Evolutionary conservation across 2,329 filamentous ascomycete genomes (phyloP).

Genomic region (Fusarium hainanense): DNA sequence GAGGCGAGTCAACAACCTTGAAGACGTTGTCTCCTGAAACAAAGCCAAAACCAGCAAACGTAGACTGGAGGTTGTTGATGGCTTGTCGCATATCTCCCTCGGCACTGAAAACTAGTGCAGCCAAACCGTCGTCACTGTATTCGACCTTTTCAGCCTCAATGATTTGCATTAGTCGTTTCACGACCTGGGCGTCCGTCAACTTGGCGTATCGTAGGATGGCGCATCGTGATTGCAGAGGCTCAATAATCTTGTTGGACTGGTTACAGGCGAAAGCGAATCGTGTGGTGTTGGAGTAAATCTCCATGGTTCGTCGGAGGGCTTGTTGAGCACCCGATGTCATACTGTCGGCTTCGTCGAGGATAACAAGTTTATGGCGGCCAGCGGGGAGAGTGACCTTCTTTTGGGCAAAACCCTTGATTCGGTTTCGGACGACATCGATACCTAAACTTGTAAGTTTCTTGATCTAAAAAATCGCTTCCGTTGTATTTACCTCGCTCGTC

Average conservation of each 20-base stretch:
- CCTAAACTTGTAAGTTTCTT: constrained; percentile 57
- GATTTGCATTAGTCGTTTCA: constrained; percentile 90
- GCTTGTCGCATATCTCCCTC: constrained; percentile 99
- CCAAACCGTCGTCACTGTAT: constrained; percentile 91
- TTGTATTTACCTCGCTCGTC: constrained; percentile 81
- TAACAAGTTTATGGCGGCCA: constrained; percentile 94
- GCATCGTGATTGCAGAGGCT: constrained; percentile 96
- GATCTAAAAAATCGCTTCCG: neutral
- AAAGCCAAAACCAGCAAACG: constrained; percentile 91
- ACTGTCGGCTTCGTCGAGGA: constrained; percentile 96
- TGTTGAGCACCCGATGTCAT: constrained; percentile 99
- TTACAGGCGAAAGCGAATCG: constrained; percentile 99
- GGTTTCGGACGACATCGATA: constrained; percentile 96
- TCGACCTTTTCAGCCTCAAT: constrained; percentile 91
- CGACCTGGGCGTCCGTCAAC: constrained; percentile 90
- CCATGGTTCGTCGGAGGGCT: constrained; percentile 94
- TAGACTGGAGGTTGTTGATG: constrained; percentile 98
- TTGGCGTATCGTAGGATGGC: constrained; percentile 95
- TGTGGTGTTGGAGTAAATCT: constrained; percentile 97
- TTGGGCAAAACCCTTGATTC: constrained; percentile 98
- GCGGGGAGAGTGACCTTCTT: constrained; percentile 96
- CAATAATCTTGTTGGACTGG: constrained; percentile 99
- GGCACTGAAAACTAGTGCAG: constrained; percentile 95
- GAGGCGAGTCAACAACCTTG: constrained; percentile 94
- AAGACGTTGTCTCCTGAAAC: constrained; percentile 99